phyloP scores from a whole-genome alignment of 495 filamentous ascomycete species.

The Neurospora terricola region DNA sequence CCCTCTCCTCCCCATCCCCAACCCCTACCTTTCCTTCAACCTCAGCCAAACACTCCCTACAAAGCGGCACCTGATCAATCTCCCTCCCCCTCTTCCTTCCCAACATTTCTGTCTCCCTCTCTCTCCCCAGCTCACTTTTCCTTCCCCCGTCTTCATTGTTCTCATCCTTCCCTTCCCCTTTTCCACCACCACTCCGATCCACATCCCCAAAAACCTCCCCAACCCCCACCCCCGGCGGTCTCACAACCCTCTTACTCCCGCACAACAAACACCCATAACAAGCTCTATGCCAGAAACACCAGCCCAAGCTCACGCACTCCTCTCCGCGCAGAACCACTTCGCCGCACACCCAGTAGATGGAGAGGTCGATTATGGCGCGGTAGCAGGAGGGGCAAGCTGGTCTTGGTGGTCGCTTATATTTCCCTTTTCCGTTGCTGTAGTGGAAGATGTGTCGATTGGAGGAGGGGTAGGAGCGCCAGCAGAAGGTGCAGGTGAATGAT shows the following conservation, averaged over 20 bases:
- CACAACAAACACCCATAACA: conserved; percentile 41
- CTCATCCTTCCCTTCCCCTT: neutral
- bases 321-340: conserved; percentile 33
- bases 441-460: conserved; percentile 19
- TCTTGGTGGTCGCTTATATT: conserved; percentile 7
- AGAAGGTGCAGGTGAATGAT: conserved; percentile 40
- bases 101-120: neutral
- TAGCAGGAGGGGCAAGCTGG: conserved; percentile 33
- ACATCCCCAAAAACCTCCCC: conserved; percentile 11
- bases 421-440: neutral
- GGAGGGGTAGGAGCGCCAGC: conserved; percentile 23
- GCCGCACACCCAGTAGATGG: conserved; percentile 42
- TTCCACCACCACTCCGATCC: neutral
- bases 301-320: conserved; percentile 36
- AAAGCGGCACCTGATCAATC: conserved; percentile 25
- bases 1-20: neutral
- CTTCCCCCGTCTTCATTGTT: too few relatives aligned
- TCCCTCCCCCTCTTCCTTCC: conserved; percentile 14
- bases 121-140: too few relatives aligned
- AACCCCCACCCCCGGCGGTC: conserved; percentile 2
- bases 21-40: conserved; percentile 13
- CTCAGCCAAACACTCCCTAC: conserved; percentile 20
- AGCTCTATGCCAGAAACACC: conserved; percentile 39
- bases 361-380: conserved; percentile 27
- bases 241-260: conserved; percentile 15